Base-by-base conservation (phyloP, 169 alveolate species). In the Toxoplasma gondii region DNA sequence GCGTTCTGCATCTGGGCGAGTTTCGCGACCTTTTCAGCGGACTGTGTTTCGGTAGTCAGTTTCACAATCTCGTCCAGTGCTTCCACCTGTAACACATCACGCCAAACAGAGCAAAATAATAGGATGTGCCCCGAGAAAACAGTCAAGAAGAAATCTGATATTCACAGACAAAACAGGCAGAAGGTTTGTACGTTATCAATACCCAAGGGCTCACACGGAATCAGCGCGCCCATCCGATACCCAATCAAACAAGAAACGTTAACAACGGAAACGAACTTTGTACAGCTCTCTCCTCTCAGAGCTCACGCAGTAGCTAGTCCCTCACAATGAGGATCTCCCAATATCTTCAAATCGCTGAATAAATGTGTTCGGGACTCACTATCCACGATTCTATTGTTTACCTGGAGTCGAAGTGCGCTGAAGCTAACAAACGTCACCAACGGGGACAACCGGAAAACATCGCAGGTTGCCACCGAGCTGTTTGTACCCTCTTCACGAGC, bases 321-420 rank as follows among this genome's bases (percentile, higher is more conserved):
- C 27, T 49, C 58, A 49, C 10, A 49, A 49, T 49, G 27, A 17
- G 58, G 4, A 17, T 39, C 58, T 17, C 58, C 58, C 22, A 49
- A 17, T 12, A 9, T 49, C 58, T 17, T 49, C 58, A 49, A 0
- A 49, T 49, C 27, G 58, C 58, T 49, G 58, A 49, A 49, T 12
- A 49, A 49, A 17, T 12, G 0, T 1, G 58, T 49, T 1, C 58
- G 58, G 0, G 58, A 0, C 58, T 49, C 58, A 17, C 58, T 49
- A 49, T 49, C 58, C 58, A 49, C 22, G 58, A 17, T 12, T 49
- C 27, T 49, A 49, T 49, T 49, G 78, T 0, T 64, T 78, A 92
- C 94, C 86, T 92, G 94, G 69, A 81, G 84, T 54, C 94, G 94
- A 29, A 92, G 94, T 16, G 91, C 91, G 39, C 91, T 88, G 91